Base-by-base conservation (phyloP, 1,139 yeast species). In the Pichia inconspicua region DNA sequence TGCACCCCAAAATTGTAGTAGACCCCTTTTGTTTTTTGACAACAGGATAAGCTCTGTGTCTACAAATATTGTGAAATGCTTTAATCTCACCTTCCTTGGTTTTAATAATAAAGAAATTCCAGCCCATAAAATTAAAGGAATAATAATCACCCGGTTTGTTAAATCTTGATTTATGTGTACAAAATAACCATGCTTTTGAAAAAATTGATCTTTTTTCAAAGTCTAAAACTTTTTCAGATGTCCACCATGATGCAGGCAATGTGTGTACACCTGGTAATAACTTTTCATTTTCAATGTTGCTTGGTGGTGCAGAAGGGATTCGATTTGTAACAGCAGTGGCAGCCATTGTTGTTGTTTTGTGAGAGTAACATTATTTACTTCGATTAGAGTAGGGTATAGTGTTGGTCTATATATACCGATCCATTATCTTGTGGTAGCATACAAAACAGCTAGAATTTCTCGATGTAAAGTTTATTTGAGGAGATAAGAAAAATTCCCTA, bases 211-310 rank as follows among this genome's bases (percentile, higher is more conserved):
- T 67, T 57, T 75, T 77, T 56, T 78, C 84, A 52, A 77, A 67
- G 41, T 78, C 82, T 58, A 73, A 75, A 42, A 78, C 73, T 51
- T 74, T 73, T 47, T 75, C 77, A 8, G 80, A 75, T 14, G 77
- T 75, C 82, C 82, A 78, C 83, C 83, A 78, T 37, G 81, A 75
- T 5, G 84, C 80, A 27, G 84, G 84, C 44, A 78, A 68, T 0
- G 84, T 78, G 62, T 78, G 82, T 58, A 75, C 76, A 28, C 80
- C 79, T 40, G 64, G 65, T 34, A 60, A 49, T 28, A 59, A 50
- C 31, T 54, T 56, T 10, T 55, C 62, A 11, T 48, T 53, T 22
- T 19, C 28, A 27, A 55, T 53, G 12, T 40, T 42, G 46, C 59
- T 62, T 42, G 64, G 62, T 44, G 61, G 57, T 17, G 63, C 61